These are phyloP conservation scores for Pyricularia pennisetigena DNA, from an alignment of 2,329 filamentous ascomycete species.

Conservation along the genomic window DNA sequence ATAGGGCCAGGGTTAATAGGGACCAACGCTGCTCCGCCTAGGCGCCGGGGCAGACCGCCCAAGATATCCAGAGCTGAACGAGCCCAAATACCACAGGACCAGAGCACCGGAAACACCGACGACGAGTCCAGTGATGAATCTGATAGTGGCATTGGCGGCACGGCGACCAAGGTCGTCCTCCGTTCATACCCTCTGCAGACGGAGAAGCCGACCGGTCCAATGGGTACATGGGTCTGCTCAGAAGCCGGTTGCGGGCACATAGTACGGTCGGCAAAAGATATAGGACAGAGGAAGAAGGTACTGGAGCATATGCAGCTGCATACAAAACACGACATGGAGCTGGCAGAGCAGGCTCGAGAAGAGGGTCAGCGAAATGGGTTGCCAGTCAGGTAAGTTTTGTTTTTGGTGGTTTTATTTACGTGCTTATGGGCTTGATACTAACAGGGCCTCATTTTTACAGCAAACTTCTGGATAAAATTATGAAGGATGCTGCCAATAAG, in stretches of 20 bases:
- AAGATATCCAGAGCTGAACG: slow-evolving; percentile 6
- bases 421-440: not conserved
- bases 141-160: slow-evolving; percentile 9
- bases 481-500: slow-evolving; percentile 3
- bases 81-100: not conserved
- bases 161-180: slow-evolving; percentile 26
- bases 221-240: slow-evolving; percentile 57
- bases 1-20: not conserved
- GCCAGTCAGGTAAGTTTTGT: slow-evolving; percentile 1
- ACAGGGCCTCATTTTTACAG: not conserved
- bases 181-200: slow-evolving; percentile 40
- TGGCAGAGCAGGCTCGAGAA: slow-evolving; percentile 1
- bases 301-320: slow-evolving; percentile 1
- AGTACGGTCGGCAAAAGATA: slow-evolving; percentile 41
- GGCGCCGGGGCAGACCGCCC: slow-evolving; percentile 1
- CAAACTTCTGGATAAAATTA: slow-evolving; percentile 3
- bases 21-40: not conserved
- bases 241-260: slow-evolving; percentile 54
- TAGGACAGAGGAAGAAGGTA: not conserved
- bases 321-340: not conserved
- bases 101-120: not conserved
- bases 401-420: not conserved
- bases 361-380: not conserved
- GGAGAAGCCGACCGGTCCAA: slow-evolving; percentile 39
- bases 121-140: slow-evolving; percentile 6